Percentiles rank a stretch among this genome's conserved stretches.
Conservation (phyloP, 495 filamentous ascomycete species). For the Bryoglossum gracile region DNA sequence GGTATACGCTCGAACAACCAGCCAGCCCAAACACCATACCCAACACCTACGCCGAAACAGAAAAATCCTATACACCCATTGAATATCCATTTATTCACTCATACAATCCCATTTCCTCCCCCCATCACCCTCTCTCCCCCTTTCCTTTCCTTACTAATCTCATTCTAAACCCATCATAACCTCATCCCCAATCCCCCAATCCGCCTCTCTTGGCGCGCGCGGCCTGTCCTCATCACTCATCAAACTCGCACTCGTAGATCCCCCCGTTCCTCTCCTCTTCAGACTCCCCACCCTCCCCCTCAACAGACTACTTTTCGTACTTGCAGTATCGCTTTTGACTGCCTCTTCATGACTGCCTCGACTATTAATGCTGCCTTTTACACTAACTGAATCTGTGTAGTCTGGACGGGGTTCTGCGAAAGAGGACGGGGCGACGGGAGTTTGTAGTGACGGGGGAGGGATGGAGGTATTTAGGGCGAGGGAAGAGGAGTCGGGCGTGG, state of each 20-base stretch:
- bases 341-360: neutral
- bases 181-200: constrained; percentile 52
- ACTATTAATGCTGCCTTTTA: constrained; percentile 12
- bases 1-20: constrained; percentile 1
- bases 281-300: constrained; percentile 16
- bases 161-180: constrained; percentile 45
- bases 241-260: constrained; percentile 26
- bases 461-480: constrained; percentile 15
- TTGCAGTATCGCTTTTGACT: constrained; percentile 14
- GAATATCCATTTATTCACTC: too few species aligned
- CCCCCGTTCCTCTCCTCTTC: constrained; percentile 14
- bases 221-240: constrained; percentile 30
- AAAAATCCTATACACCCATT: too few species aligned
- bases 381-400: constrained; percentile 8
- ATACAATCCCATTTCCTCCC: neutral
- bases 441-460: neutral
- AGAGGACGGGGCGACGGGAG: neutral
- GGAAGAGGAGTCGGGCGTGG: constrained; percentile 14
- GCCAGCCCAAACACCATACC: too few species aligned
- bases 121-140: neutral
- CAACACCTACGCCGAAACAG: too few species aligned
- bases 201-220: constrained; percentile 38
- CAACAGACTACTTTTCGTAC: constrained; percentile 12
- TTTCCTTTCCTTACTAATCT: neutral
- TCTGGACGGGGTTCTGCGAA: constrained; percentile 4